phyloP scores from a whole-genome alignment of 108 stramenopile species.

The Skeletonema grethae region DNA sequence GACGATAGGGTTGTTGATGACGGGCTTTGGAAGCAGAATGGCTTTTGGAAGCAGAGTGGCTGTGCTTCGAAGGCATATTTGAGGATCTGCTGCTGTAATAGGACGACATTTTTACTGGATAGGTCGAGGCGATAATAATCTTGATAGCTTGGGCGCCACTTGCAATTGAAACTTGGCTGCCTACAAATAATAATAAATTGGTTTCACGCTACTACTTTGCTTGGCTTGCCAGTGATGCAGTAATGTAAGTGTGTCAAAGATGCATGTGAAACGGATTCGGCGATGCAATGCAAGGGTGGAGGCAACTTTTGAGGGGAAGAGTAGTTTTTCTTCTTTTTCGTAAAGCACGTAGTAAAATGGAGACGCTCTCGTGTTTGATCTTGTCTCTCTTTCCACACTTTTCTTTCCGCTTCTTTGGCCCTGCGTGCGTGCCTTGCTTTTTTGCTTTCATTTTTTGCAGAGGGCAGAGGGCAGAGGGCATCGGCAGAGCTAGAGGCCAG shows the following conservation, averaged over 20 bases:
- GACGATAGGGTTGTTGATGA: constrained; percentile 5
- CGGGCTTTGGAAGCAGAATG: constrained; percentile 3
- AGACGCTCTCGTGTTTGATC: too few relatives aligned
- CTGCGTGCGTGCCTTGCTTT: too few relatives aligned
- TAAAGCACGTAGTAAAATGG: too few relatives aligned
- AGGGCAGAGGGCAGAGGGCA: too few relatives aligned
- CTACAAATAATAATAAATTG: not conserved
- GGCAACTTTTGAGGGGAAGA: not conserved
- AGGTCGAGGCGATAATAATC: not conserved
- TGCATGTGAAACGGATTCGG: not conserved
- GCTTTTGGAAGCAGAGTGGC: not conserved
- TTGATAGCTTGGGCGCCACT: not conserved
- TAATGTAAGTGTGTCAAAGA: not conserved
- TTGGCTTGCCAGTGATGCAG: too few relatives aligned
- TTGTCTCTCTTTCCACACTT: not conserved
- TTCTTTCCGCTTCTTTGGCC: not conserved
- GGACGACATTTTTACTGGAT: not conserved
- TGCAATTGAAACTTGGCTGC: not conserved
- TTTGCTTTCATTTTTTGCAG: too few relatives aligned
- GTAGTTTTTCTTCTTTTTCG: too few relatives aligned
- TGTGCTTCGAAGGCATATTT: constrained; percentile 5
- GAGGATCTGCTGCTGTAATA: constrained; percentile 2
- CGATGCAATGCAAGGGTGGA: not conserved
- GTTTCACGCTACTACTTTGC: too few relatives aligned
- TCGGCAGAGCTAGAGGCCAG: too few relatives aligned